Percentiles rank a stretch among this genome's conserved stretches.
phyloP scores from a whole-genome alignment of 2,329 filamentous ascomycete genomes.

The Aspergillus bombycis region DNA sequence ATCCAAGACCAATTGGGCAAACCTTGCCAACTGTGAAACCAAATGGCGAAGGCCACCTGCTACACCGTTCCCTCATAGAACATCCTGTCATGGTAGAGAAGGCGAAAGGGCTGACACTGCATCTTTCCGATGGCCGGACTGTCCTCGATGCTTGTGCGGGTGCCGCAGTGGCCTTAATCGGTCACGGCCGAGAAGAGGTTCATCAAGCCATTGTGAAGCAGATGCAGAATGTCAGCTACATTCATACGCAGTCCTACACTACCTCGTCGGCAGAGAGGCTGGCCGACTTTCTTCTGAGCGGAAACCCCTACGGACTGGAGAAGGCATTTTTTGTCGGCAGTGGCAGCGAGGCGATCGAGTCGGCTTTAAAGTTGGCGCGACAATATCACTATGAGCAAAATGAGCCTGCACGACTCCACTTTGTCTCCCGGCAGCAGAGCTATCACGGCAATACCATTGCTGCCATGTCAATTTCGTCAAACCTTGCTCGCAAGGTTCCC shows the following conservation, averaged over 20 bases:
- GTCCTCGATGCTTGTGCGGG: constrained; percentile 8
- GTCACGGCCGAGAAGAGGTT: not conserved
- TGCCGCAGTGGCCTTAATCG: constrained; percentile 4
- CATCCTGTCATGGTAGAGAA: not conserved
- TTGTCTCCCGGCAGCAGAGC: constrained; percentile 5
- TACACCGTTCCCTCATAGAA: constrained; percentile 6
- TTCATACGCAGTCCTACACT: constrained; percentile 8
- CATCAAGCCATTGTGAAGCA: constrained; percentile 5
- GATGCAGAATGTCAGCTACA: constrained; percentile 8
- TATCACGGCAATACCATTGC: constrained; percentile 11
- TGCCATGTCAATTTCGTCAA: not conserved
- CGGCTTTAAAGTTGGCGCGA: constrained; percentile 5
- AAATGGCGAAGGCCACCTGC: not conserved
- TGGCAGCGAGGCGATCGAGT: constrained; percentile 8
- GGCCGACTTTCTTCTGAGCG: not conserved
- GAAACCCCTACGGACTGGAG: not conserved
- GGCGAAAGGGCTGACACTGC: not conserved
- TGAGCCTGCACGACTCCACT: not conserved
- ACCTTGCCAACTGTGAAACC: not conserved
- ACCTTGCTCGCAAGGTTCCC: constrained; percentile 3
- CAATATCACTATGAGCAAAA: constrained; percentile 7
- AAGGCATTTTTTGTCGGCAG: constrained; percentile 10
- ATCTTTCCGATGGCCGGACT: not conserved
- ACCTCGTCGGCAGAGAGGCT: not conserved
- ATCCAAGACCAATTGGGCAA: not conserved